Base-by-base conservation (phyloP, 148 eudicot species). In the Cornus florida region DNA sequence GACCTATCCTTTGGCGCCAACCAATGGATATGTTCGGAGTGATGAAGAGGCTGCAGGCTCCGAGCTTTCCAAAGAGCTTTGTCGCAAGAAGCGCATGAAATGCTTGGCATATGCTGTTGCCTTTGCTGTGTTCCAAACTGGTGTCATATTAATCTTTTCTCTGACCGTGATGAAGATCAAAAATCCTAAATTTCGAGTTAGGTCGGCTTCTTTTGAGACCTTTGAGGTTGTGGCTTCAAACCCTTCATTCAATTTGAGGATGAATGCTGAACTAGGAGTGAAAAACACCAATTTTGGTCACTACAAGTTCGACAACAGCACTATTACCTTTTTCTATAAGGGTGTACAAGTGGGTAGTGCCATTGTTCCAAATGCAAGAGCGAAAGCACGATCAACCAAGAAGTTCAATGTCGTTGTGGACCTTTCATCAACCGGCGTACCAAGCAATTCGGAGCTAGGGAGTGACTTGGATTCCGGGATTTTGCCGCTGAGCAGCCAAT, bases 61-160 rank as follows among this genome's bases (percentile, higher is more conserved):
- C 7, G 48, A 43, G 59, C 59, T 4, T 3, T 19, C 72, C 72
- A 24, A 46, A 22, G 74, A 73, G 12, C 77, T 7, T 22, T 80
- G 80, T 59, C 48, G 31, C 33, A 74, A 72, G 67, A 82, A 82
- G 6, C 77, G 80, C 22, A 50, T 22, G 65, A 81, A 81, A 57
- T 67, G 65, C 31, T 5, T 65, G 0, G 16, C 9, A 1, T 75
- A 64, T 19, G 17, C 53, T n/a, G 65, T 24, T 5, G 70, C 70
- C n/a, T 75, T 75, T 19, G 67, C 31, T 0, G 3, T 82, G 0
- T 82, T 77, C 22, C 84, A 82, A 60, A 35, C 23, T 17, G 77
- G 28, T 12, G 46, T 79, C 13, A 79, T 79, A 22, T 1, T 19
- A 2, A 0, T 62, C 12, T 64, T 79, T 35, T 24, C 67, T 32